phyloP scores from a whole-genome alignment of 2,329 filamentous ascomycete genomes.

The Keithomyces neogunnii region DNA sequence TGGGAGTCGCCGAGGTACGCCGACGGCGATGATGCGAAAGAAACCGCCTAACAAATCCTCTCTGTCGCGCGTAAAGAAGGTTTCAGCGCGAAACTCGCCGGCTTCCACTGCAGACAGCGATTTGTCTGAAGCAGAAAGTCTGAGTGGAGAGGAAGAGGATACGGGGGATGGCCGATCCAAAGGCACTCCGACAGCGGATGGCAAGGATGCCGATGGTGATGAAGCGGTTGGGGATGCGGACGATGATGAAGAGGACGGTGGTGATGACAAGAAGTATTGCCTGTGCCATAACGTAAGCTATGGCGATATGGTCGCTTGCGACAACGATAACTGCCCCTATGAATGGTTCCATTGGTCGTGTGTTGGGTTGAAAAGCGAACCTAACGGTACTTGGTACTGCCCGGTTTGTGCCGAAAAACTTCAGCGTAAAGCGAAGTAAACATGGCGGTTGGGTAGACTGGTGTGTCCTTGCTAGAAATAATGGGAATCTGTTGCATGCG shows the following conservation, averaged over 20 bases:
- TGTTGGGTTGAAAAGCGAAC: conserved; percentile 59
- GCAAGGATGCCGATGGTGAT: conserved; percentile 36
- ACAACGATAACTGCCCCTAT: conserved; percentile 71
- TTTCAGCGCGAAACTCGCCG: conserved; percentile 48
- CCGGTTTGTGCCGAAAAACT: conserved; percentile 50
- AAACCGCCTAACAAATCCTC: conserved; percentile 50
- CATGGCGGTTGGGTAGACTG: not conserved
- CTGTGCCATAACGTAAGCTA: conserved; percentile 76
- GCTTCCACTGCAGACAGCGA: conserved; percentile 57
- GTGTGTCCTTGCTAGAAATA: not conserved
- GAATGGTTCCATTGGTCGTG: conserved; percentile 87
- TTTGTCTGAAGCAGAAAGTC: conserved; percentile 53
- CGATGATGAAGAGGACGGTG: conserved; percentile 59
- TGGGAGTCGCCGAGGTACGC: conserved; percentile 40
- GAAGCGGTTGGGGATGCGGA: conserved; percentile 48
- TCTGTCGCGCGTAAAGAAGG: conserved; percentile 54
- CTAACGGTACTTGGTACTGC: conserved; percentile 60
- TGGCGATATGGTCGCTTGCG: conserved; percentile 83
- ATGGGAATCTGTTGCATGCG: not conserved
- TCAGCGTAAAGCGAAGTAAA: conserved; percentile 30
- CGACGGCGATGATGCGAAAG: conserved; percentile 34
- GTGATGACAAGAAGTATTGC: conserved; percentile 75
- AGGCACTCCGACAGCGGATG: conserved; percentile 23
- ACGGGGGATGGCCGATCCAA: conserved; percentile 22
- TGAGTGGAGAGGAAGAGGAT: conserved; percentile 44